Conservation (phyloP, 345 rosid genomes). For the Ailanthus altissimus region DNA sequence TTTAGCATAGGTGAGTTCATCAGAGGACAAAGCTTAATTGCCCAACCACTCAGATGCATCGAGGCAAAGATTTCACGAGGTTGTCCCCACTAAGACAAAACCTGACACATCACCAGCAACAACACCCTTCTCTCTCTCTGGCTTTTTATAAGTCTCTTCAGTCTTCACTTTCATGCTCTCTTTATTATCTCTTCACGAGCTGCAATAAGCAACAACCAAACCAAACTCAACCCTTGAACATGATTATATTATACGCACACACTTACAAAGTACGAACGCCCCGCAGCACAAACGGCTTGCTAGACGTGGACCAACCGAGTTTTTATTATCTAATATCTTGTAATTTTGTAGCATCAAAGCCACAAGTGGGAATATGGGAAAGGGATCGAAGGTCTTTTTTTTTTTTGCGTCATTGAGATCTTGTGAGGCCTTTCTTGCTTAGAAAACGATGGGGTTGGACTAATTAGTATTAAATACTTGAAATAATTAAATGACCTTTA, state of each 20-base stretch:
- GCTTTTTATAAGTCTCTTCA: neutral
- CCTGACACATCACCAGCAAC: slow-evolving; percentile 23
- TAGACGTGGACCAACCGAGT: slow-evolving; percentile 29
- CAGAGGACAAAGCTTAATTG: slow-evolving; percentile 23
- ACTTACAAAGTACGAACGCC: too few species aligned
- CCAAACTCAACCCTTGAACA: neutral
- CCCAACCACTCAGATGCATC: slow-evolving; percentile 36
- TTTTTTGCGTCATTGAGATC: slow-evolving; percentile 17
- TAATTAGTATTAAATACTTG: too few species aligned
- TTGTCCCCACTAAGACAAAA: slow-evolving; percentile 21
- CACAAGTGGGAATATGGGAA: slow-evolving; percentile 10
- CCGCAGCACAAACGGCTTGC: slow-evolving; percentile 37
- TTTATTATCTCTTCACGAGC: slow-evolving; percentile 38
- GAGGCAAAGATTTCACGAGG: slow-evolving; percentile 38
- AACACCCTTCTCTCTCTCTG: slow-evolving; percentile 1
- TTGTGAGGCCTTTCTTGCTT: neutral
- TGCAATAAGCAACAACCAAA: slow-evolving; percentile 11
- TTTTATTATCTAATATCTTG: neutral
- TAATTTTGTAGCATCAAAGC: neutral
- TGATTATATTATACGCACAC: neutral
- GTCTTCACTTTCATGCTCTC: too few species aligned
- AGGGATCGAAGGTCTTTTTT: neutral
- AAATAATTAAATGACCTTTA: neutral
- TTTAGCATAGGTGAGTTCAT: slow-evolving; percentile 6
- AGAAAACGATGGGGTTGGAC: too few species aligned